Percentiles rank a stretch among this genome's conserved stretches.
phyloP scores from a whole-genome alignment of 2,329 filamentous ascomycete species.

The Exophiala mesophila region DNA sequence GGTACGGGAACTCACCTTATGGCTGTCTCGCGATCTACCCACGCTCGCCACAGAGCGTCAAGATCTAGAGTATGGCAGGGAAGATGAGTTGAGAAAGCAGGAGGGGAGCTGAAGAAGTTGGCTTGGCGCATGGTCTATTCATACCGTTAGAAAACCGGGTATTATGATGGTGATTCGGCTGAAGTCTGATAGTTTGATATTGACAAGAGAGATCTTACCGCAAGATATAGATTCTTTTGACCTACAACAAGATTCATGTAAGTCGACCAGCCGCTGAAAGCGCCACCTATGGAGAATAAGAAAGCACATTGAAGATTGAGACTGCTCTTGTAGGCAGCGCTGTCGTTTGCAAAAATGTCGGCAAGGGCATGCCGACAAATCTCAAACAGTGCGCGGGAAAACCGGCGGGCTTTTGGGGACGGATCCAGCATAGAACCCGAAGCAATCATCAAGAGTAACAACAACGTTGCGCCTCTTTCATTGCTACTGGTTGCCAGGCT shows the following conservation, averaged over 20 bases:
- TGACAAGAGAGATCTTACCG: slow-evolving; percentile 4
- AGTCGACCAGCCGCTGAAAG: slow-evolving; percentile 7
- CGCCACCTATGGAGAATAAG: neutral
- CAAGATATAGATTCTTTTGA: slow-evolving; percentile 3
- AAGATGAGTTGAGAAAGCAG: too few relatives aligned
- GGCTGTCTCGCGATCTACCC: too few relatives aligned
- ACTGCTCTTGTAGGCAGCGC: neutral
- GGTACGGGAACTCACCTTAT: too few relatives aligned
- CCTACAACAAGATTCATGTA: slow-evolving; percentile 4
- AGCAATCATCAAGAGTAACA: slow-evolving; percentile 7
- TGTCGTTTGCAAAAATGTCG: slow-evolving; percentile 1
- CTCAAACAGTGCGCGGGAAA: slow-evolving; percentile 5
- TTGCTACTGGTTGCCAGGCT: neutral
- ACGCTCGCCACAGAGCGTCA: too few relatives aligned
- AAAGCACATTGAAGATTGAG: neutral
- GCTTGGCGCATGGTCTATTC: too few relatives aligned
- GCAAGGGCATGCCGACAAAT: neutral
- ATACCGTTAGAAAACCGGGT: too few relatives aligned
- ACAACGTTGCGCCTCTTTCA: slow-evolving; percentile 2
- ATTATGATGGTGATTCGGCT: too few relatives aligned
- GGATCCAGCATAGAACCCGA: slow-evolving; percentile 9
- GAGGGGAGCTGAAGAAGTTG: too few relatives aligned
- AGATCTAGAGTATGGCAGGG: too few relatives aligned
- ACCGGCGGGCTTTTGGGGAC: slow-evolving; percentile 5
- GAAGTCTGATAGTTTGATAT: too few relatives aligned